These are phyloP conservation scores for Hypoxylon sp. DNA, from an alignment of 2,329 filamentous ascomycete species.

Conservation along the genomic window DNA sequence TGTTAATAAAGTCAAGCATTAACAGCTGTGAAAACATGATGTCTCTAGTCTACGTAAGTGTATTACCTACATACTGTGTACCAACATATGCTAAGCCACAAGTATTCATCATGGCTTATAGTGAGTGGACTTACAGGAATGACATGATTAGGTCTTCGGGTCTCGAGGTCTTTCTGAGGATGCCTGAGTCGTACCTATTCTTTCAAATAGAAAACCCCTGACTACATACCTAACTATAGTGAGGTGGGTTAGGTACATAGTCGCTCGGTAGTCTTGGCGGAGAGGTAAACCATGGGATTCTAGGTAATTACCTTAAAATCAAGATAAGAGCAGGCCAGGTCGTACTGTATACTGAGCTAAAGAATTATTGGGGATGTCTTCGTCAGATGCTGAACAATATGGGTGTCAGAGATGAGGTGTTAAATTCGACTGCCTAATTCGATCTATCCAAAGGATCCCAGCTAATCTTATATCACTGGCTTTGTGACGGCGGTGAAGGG, in stretches of 20 bases:
- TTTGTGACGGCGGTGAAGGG: conserved; percentile 39
- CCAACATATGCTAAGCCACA: conserved; percentile 41
- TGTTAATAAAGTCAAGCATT: conserved; percentile 11
- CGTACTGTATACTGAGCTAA: conserved; percentile 9
- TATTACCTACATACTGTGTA: conserved; percentile 1
- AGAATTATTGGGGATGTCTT: conserved; percentile 24
- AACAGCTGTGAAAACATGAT: conserved; percentile 1
- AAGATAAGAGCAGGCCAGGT: conserved; percentile 12
- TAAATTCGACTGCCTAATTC: conserved; percentile 35
- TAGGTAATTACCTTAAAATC: conserved; percentile 35
- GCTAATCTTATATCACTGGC: conserved; percentile 22
- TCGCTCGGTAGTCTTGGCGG: conserved; percentile 28
- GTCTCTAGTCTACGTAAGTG: conserved; percentile 36
- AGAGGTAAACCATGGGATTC: conserved; percentile 19
- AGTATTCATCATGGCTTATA: conserved; percentile 18
- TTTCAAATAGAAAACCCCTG: conserved; percentile 11
- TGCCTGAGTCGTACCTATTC: conserved; percentile 11
- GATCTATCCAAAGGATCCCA: conserved; percentile 16
- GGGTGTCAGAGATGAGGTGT: conserved; percentile 13
- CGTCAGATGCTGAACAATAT: conserved; percentile 19
- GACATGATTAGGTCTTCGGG: conserved; percentile 18
- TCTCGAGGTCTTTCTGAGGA: conserved; percentile 24
- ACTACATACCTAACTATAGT: conserved; percentile 20
- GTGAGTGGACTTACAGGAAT: conserved; percentile 1
- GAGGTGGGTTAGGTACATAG: conserved; percentile 28